phyloP scores from a whole-genome alignment of 495 filamentous ascomycete genomes.

The Penicillium desertorum region DNA sequence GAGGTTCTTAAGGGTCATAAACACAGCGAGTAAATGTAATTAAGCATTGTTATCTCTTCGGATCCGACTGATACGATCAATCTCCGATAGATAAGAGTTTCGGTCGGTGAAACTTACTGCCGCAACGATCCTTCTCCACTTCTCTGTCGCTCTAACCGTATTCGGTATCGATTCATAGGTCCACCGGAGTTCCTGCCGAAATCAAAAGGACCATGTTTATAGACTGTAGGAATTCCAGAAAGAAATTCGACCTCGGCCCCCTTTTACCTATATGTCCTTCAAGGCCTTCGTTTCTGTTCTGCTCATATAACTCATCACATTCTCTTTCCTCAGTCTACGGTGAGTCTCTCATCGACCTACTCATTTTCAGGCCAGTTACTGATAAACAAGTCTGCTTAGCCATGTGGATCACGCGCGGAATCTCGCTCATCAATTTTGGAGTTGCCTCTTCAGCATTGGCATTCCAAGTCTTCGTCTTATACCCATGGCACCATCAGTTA shows the following conservation, averaged over 20 bases:
- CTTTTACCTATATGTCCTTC: neutral
- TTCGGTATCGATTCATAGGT: neutral
- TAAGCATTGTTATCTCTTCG: neutral
- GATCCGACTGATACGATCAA: constrained; percentile 3
- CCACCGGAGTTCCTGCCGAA: neutral
- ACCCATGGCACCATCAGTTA: constrained; percentile 65
- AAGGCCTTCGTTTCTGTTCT: neutral
- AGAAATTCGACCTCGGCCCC: neutral
- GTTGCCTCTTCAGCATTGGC: constrained; percentile 59
- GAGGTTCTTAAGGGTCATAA: no score
- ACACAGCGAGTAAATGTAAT: no score
- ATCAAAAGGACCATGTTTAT: neutral
- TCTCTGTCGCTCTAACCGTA: neutral
- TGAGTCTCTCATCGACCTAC: neutral
- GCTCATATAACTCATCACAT: neutral
- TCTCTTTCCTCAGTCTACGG: neutral
- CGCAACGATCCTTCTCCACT: neutral
- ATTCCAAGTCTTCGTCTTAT: constrained; percentile 65
- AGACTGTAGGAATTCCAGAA: neutral
- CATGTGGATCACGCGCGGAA: constrained; percentile 56
- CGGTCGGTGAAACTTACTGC: neutral
- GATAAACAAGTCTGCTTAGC: neutral
- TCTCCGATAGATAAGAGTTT: neutral
- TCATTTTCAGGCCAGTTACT: neutral
- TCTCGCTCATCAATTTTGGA: constrained; percentile 61